Evolutionary conservation across 768 basidiomycete species (phyloP).

Genomic region (Phanerochaete sordida): DNA sequence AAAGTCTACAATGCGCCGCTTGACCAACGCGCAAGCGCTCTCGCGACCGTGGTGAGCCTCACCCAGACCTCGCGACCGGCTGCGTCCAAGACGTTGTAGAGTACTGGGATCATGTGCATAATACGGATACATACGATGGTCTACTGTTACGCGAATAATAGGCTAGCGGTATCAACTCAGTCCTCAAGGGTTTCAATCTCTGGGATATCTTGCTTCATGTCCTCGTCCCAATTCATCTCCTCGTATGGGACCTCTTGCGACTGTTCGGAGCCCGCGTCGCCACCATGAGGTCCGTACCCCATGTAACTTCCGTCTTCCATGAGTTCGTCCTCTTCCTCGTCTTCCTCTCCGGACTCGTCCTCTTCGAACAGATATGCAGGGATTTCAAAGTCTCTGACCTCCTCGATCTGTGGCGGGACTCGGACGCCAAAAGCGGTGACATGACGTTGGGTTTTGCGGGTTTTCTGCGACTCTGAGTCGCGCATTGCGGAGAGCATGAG

Average conservation of each 20-base stretch:
- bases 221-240: neutral
- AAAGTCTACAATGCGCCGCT: constrained; percentile 40
- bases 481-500: constrained; percentile 51
- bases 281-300: neutral
- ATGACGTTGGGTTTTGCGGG: constrained; percentile 49
- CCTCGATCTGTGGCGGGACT: constrained; percentile 46
- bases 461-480: constrained; percentile 37
- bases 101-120: neutral
- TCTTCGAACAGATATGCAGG: constrained; percentile 57
- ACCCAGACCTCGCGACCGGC: neutral
- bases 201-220: constrained; percentile 1
- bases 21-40: constrained; percentile 34
- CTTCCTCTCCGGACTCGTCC: no score
- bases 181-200: neutral
- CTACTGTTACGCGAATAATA: constrained; percentile 1
- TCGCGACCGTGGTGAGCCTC: constrained; percentile 33
- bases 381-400: constrained; percentile 50
- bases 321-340: constrained; percentile 3
- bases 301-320: neutral
- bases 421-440: constrained; percentile 58
- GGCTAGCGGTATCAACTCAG: neutral
- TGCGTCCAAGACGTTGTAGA: neutral
- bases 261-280: neutral
- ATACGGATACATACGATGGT: constrained; percentile 9
- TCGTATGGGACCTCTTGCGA: neutral